Evolutionary conservation across 1,284 basidiomycete species (phyloP), one percentile per base, ranked within the genome.

Genomic region (Tilletia horrida): DNA sequence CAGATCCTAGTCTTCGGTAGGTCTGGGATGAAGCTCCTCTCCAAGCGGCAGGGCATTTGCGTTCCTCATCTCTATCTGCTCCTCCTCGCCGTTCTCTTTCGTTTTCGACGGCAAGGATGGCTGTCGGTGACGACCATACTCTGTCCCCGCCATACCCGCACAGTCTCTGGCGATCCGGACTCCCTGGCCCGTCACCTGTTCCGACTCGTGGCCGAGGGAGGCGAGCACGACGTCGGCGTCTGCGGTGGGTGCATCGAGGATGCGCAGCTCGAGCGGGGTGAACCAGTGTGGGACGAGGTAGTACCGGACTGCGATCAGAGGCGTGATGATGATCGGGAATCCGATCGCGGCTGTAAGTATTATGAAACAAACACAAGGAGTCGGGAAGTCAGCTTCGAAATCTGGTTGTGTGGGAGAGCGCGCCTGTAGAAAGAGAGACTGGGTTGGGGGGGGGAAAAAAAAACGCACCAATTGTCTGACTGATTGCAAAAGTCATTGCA

Each of bases 321-420:
- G 83, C 76, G 91, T 87, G 77, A 97, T 96, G 71, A 96, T 88
- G 48, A 96, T 86, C 0, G 93, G 93, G 81, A 97, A 97, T 0
- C 91, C 92, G 67, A 96, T 92, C 0, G 73, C 71, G 44, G 82
- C 78, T 64, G 45, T 23, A n/a, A n/a, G n/a, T n/a, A n/a, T n/a
- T 18, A 14, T n/a, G n/a, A 27, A 23, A n/a, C 50, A 52, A 21
- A 6, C 14, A 23, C 1, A 14, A 13, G 25, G 23, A 27, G 50
- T 52, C 50, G 14, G 55, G n/a, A n/a, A n/a, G n/a, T n/a, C n/a
- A n/a, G n/a, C n/a, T n/a, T n/a, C n/a, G n/a, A n/a, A n/a, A n/a
- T n/a, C n/a, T n/a, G n/a, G n/a, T n/a, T n/a, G n/a, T n/a, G n/a
- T n/a, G n/a, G n/a, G n/a, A n/a, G n/a, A n/a, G n/a, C n/a, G n/a